Evolutionary conservation across 2,329 filamentous ascomycete genomes (phyloP), one percentile per base, ranked within the genome.

Genomic region (Lachnellula cervina): DNA sequence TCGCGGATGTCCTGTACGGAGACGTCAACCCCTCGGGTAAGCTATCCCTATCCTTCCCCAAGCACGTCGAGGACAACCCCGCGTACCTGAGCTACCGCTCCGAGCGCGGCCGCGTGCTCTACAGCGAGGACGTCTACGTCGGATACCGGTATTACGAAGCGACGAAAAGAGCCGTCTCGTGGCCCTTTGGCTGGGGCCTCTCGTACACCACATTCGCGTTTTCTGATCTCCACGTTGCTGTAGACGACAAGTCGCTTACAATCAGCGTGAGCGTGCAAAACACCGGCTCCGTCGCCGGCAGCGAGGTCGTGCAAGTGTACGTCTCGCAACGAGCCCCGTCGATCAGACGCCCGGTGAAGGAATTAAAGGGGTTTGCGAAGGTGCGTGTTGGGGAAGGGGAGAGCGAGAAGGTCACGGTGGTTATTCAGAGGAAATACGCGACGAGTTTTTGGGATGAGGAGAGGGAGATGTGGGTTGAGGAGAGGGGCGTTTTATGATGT

Each of bases 91-190:
- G 90, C 74, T 92, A 84, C 70, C 75, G 78, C 35, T 79, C 79
- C 23, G 88, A 92, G 69, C 82, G 84, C 34, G 81, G 87, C 47
- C 80, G 87, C 57, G 83, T 86, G 0, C 74, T 90, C 1, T 93
- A 93, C 68, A 87, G 87, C 46, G 89, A 93, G 70, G 89, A 89
- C 57, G 76, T 93, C 52, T 92, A 89, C 69, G 77, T 92, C 46
- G 89, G 89, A 11, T 93, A 93, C 73, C 79, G 88, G 14, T 90
- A 84, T 74, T 92, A 89, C 70, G 88, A 93, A 67, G 84, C 81
- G 62, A 78, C 78, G 17, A 77, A 83, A 40, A 77, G 82, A 6
- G 75, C 77, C 1, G 81, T 85, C 0, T 78, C 86, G 43, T 92
- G 90, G 70, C 79, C 86, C 55, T 94, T 93, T 67, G 89, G 89